phyloP scores from a whole-genome alignment of 2,329 filamentous ascomycete genomes.

The Acrocalymma vagum region DNA sequence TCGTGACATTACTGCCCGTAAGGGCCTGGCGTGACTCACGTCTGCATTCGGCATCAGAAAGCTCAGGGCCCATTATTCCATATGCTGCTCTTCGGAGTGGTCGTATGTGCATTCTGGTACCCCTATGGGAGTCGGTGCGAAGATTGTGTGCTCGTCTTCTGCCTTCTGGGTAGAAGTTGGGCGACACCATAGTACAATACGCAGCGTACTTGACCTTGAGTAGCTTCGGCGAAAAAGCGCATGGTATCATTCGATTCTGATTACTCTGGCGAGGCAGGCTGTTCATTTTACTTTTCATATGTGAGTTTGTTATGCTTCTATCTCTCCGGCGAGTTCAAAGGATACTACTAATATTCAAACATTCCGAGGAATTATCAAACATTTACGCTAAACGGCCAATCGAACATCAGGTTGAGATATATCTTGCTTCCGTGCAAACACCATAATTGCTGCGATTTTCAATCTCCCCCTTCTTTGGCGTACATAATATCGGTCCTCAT shows the following conservation, averaged over 20 bases:
- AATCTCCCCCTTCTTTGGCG: conserved; percentile 33
- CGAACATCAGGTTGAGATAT: background rate
- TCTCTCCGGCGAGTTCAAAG: conserved; percentile 22
- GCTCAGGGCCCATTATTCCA: conserved; percentile 65
- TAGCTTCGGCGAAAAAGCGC: conserved; percentile 49
- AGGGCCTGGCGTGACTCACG: conserved; percentile 87
- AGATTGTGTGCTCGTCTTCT: conserved; percentile 85
- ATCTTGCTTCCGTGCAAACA: background rate
- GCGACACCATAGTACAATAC: conserved; percentile 95
- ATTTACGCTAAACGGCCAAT: background rate
- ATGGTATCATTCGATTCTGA: conserved; percentile 88
- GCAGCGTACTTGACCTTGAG: conserved; percentile 72
- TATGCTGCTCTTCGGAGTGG: conserved; percentile 38
- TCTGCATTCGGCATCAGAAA: conserved; percentile 94
- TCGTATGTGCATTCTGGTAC: conserved; percentile 43
- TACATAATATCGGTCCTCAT: conserved; percentile 67
- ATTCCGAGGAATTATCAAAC: background rate
- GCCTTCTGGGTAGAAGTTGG: conserved; percentile 32
- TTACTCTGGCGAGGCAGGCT: conserved; percentile 84
- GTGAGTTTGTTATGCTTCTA: conserved; percentile 51
- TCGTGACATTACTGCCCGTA: conserved; percentile 72
- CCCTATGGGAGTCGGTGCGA: conserved; percentile 93
- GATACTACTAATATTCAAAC: conserved; percentile 52
- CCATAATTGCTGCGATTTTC: no score
- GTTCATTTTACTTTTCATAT: conserved; percentile 65